phyloP scores from a whole-genome alignment of 805 yeast genomes.

The Starmerella lactis-condensi region DNA sequence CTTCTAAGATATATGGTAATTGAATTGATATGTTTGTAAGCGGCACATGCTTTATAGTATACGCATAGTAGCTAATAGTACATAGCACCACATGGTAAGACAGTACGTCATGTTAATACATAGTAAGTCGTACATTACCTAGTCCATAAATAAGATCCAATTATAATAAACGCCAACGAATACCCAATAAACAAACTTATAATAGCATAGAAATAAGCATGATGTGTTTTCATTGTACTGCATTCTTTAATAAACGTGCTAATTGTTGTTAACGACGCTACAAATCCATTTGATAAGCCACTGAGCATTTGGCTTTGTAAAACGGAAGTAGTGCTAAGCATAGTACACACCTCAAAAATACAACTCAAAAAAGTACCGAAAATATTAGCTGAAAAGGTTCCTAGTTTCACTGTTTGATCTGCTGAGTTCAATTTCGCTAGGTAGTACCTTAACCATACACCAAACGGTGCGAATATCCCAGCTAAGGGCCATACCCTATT shows the following conservation, averaged over 20 bases:
- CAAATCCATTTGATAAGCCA: conserved; percentile 46
- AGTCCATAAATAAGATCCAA: conserved; percentile 63
- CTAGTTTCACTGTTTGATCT: conserved; percentile 31
- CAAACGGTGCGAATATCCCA: conserved; percentile 53
- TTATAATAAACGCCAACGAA: conserved; percentile 32
- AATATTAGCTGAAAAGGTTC: conserved; percentile 35
- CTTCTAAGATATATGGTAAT: no score
- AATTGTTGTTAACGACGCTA: conserved; percentile 56
- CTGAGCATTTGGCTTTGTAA: conserved; percentile 29
- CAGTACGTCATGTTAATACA: no score
- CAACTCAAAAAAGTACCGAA: conserved; percentile 31
- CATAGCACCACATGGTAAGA: no score
- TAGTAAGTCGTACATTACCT: no score
- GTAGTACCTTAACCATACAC: conserved; percentile 40
- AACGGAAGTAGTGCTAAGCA: conserved; percentile 26
- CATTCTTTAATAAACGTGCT: conserved; percentile 64
- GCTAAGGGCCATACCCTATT: conserved; percentile 49
- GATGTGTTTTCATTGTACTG: conserved; percentile 22
- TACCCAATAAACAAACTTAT: conserved; percentile 33
- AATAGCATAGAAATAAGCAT: conserved; percentile 35
- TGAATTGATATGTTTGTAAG: no score
- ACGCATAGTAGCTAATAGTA: no score
- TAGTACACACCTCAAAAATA: conserved; percentile 25
- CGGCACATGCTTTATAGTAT: no score
- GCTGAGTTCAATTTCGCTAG: conserved; percentile 33